A percentile compares a stretch with the other conserved stretches of the same genome.
phyloP scores from a whole-genome alignment of 257 asterid species.

The Capsicum chinense region DNA sequence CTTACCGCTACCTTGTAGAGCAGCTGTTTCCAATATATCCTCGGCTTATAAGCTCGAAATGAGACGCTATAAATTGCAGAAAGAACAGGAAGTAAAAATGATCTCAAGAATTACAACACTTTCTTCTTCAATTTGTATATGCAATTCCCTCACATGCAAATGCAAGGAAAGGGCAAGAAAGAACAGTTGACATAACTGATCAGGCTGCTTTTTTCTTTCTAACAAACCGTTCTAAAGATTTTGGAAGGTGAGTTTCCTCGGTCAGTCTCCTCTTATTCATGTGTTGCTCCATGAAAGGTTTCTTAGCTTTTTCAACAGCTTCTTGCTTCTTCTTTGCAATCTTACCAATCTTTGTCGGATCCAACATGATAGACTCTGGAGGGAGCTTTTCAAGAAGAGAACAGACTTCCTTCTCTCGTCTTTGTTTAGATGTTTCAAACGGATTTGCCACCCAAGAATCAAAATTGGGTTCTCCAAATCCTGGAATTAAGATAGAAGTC shows the following conservation, averaged over 20 bases:
- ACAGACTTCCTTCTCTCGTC: constrained; percentile 82
- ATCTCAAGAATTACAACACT: constrained; percentile 9
- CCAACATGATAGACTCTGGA: constrained; percentile 94
- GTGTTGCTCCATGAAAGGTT: constrained; percentile 55
- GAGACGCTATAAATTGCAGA: neutral
- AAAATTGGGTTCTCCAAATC: constrained; percentile 93
- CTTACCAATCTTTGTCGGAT: constrained; percentile 88
- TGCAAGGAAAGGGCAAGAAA: neutral
- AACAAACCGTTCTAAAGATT: constrained; percentile 68
- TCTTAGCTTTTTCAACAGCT: constrained; percentile 68
- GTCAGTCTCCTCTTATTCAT: constrained; percentile 57
- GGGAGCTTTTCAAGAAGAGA: constrained; percentile 93
- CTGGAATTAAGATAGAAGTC: constrained; percentile 65
- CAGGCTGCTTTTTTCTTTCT: constrained; percentile 49
- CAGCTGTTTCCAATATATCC: too few species aligned
- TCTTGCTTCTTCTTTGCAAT: constrained; percentile 75
- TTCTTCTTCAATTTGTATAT: constrained; percentile 6
- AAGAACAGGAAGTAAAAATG: neutral
- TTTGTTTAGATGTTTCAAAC: constrained; percentile 77
- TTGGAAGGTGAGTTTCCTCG: constrained; percentile 62
- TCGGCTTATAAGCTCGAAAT: neutral
- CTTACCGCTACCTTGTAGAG: too few species aligned
- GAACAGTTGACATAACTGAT: neutral
- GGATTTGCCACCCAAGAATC: constrained; percentile 94
- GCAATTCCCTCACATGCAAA: constrained; percentile 39